Percentiles rank a stretch among this genome's conserved stretches.
Evolutionary conservation across 2,329 filamentous ascomycete genomes (phyloP).

Genomic region (Endothia cerciana): DNA sequence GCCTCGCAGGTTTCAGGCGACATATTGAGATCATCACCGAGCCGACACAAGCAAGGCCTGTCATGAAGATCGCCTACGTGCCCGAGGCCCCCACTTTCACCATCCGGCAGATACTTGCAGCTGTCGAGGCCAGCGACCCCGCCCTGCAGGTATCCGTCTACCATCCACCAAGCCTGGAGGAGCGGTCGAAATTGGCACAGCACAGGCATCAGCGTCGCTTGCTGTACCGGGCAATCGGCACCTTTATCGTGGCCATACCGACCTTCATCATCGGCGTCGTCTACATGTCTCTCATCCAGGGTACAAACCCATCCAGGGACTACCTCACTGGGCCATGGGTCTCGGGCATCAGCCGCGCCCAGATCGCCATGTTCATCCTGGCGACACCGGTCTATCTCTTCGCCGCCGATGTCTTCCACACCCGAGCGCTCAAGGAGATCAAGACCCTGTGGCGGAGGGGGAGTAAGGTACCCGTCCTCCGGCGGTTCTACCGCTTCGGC

Average conservation of each 20-base stretch:
- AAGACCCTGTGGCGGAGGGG: conserved; percentile 74
- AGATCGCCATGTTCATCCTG: conserved; percentile 79
- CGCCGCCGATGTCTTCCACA: conserved; percentile 83
- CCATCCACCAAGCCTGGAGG: conserved; percentile 81
- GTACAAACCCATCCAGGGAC: conserved; percentile 58
- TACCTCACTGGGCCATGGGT: conserved; percentile 74
- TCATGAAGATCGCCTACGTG: conserved; percentile 71
- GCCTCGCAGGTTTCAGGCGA: conserved; percentile 56
- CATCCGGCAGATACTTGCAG: conserved; percentile 71
- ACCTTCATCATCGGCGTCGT: conserved; percentile 87
- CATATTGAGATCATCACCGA: conserved; percentile 56
- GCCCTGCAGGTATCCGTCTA: conserved; percentile 72
- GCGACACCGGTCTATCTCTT: conserved; percentile 88
- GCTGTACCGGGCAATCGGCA: conserved; percentile 70
- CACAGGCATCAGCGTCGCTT: conserved; percentile 70
- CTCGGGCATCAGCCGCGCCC: conserved; percentile 73
- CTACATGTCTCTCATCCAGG: conserved; percentile 81
- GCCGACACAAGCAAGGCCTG: conserved; percentile 64
- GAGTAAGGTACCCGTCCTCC: conserved; percentile 72
- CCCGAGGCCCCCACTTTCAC: conserved; percentile 73
- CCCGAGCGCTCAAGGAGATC: conserved; percentile 77
- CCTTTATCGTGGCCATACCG: conserved; percentile 73
- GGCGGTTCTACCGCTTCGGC: conserved; percentile 87
- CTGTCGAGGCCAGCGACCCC: conserved; percentile 68
- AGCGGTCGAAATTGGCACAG: conserved; percentile 75